These are phyloP conservation scores for Cucumis melo DNA, from an alignment of 306 rosid species.

Conservation along the genomic window DNA sequence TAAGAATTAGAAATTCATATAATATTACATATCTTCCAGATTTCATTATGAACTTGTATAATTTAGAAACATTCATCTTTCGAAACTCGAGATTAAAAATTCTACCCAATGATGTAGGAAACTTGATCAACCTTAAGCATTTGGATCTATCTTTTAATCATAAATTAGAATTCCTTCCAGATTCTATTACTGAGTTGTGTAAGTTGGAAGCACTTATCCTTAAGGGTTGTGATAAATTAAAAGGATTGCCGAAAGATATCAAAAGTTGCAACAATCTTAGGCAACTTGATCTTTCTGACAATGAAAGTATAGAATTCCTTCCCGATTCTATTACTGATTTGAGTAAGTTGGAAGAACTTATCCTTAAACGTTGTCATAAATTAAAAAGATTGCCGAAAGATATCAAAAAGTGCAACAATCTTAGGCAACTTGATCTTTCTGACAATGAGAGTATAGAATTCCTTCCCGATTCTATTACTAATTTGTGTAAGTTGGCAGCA, in stretches of 20 bases:
- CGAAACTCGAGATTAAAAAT: too few relatives aligned
- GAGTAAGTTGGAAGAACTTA: not conserved
- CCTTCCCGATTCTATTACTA: not conserved
- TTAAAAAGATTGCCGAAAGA: not conserved
- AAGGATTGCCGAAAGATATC: not conserved
- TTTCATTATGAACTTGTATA: not conserved
- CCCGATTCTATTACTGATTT: not conserved
- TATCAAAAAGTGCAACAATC: not conserved
- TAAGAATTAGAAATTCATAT: too few relatives aligned
- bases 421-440: too few relatives aligned
- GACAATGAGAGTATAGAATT: too few relatives aligned
- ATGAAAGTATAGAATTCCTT: not conserved
- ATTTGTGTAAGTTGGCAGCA: not conserved
- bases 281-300: not conserved
- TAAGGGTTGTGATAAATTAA: accelerated
- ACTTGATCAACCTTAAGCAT: too few relatives aligned
- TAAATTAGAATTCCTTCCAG: not conserved
- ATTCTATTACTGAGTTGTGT: not conserved
- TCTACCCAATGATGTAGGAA: too few relatives aligned
- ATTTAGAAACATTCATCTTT: not conserved
- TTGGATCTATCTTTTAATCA: too few relatives aligned
- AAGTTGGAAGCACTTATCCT: not conserved
- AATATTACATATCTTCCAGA: not conserved
- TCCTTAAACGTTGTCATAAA: accelerated
- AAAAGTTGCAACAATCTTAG: not conserved